Percentiles rank a stretch among this genome's conserved stretches.
These are phyloP conservation scores for Fusarium cyanostomum DNA, from an alignment of 2,329 filamentous ascomycete species.

Conservation along the genomic window DNA sequence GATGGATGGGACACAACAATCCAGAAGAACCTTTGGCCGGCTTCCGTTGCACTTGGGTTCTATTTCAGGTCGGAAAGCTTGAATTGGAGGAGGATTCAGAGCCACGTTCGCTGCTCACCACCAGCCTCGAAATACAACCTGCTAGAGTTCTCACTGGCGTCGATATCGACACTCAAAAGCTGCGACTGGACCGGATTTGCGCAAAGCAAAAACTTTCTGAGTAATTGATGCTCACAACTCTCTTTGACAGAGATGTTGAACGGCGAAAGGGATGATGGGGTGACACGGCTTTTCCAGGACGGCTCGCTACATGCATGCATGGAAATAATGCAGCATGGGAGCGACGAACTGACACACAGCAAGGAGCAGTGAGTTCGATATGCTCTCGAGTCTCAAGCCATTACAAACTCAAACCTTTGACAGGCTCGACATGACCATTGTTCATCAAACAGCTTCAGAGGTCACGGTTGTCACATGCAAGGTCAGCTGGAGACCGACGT, in stretches of 20 bases:
- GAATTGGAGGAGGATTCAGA: background rate
- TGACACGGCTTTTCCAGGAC: background rate
- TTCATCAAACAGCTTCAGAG: background rate
- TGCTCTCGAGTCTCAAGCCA: background rate
- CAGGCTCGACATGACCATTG: background rate
- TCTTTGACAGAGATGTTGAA: background rate
- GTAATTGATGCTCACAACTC: background rate
- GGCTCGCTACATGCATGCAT: background rate
- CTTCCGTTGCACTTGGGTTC: slow-evolving; percentile 1
- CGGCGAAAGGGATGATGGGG: background rate
- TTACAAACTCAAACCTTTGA: background rate
- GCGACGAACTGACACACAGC: background rate
- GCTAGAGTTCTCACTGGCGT: background rate
- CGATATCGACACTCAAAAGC: background rate
- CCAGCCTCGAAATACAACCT: background rate
- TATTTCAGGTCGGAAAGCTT: background rate
- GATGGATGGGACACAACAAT: slow-evolving; percentile 13
- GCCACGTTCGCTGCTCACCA: background rate
- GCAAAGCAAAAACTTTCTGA: background rate
- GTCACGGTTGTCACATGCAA: slow-evolving; percentile 24
- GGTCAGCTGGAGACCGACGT: background rate
- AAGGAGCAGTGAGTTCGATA: background rate
- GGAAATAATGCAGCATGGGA: background rate
- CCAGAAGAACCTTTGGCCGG: background rate
- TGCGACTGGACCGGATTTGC: background rate